Percentiles rank a stretch among this genome's conserved stretches.
Evolutionary conservation across 345 rosid species (phyloP).

Genomic region (Schrenkiella parvula): DNA sequence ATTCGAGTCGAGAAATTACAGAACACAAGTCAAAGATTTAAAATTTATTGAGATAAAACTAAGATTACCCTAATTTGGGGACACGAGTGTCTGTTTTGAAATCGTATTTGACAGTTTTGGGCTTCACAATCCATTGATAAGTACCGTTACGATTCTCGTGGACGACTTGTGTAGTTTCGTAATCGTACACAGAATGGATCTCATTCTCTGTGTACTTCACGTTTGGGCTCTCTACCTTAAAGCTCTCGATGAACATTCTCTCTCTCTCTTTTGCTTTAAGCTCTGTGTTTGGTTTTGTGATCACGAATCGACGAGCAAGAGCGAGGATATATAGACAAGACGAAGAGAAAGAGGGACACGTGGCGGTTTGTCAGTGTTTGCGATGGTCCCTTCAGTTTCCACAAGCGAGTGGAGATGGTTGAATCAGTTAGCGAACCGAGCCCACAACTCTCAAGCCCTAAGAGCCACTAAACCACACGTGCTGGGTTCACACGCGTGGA

Average conservation of each 20-base stretch:
- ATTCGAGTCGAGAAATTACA: background rate
- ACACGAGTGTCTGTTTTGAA: constrained; percentile 75
- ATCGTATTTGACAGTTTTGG: constrained; percentile 82
- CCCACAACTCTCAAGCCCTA: background rate
- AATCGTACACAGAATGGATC: constrained; percentile 77
- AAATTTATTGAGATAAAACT: background rate
- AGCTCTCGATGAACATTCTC: constrained; percentile 76
- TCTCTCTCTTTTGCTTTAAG: background rate
- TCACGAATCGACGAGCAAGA: constrained; percentile 6
- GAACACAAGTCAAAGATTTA: background rate
- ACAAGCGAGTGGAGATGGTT: constrained; percentile 3
- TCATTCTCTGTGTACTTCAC: constrained; percentile 75
- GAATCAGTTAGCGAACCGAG: background rate
- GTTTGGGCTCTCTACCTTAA: constrained; percentile 84
- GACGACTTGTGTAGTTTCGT: constrained; percentile 91
- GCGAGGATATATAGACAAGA: constrained; percentile 16
- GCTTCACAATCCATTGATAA: constrained; percentile 86
- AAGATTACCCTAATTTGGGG: constrained; percentile 72
- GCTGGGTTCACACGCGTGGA: background rate
- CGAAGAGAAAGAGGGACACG: constrained; percentile 16
- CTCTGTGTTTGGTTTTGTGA: constrained; percentile 22
- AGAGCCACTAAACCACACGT: constrained; percentile 18
- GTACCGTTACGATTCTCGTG: constrained; percentile 74
- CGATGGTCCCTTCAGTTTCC: background rate
- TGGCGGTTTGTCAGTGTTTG: background rate